Percentiles rank a stretch among this genome's conserved stretches.
Evolutionary conservation across 768 basidiomycete species (phyloP).

Genomic region (Crepidotus variabilis): DNA sequence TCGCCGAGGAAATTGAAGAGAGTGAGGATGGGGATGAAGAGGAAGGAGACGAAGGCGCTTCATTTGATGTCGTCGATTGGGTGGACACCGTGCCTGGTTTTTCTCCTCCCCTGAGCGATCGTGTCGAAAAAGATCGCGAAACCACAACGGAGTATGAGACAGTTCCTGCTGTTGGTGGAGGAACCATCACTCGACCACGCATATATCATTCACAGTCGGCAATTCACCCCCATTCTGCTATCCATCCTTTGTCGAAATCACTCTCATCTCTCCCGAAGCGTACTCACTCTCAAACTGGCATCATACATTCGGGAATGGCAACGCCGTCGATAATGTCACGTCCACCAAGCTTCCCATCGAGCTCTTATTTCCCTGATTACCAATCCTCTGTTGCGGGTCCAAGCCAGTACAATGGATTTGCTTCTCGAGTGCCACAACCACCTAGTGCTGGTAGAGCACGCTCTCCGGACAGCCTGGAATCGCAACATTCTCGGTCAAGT

Average conservation of each 20-base stretch:
- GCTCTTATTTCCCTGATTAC: slow-evolving; percentile 23
- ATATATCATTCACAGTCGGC: slow-evolving; percentile 83
- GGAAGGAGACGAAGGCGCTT: slow-evolving; percentile 35
- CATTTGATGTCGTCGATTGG: slow-evolving; percentile 72
- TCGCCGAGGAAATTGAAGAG: slow-evolving; percentile 61
- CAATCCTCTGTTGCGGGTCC: background rate
- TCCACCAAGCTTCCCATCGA: slow-evolving; percentile 17
- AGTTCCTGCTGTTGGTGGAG: slow-evolving; percentile 90
- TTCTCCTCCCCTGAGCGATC: slow-evolving; percentile 39
- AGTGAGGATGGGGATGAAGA: slow-evolving; percentile 39
- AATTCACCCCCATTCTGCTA: slow-evolving; percentile 43
- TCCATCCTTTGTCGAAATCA: slow-evolving; percentile 13
- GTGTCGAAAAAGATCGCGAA: slow-evolving; percentile 38
- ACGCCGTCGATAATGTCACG: slow-evolving; percentile 24
- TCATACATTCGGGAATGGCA: slow-evolving; percentile 21
- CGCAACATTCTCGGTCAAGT: slow-evolving; percentile 46
- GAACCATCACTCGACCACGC: slow-evolving; percentile 79
- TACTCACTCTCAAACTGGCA: slow-evolving; percentile 10
- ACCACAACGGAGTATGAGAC: slow-evolving; percentile 72
- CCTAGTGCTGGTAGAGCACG: slow-evolving; percentile 26
- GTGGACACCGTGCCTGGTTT: slow-evolving; percentile 50
- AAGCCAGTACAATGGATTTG: background rate
- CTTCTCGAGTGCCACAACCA: slow-evolving; percentile 5
- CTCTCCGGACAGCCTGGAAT: slow-evolving; percentile 50
- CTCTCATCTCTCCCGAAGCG: slow-evolving; percentile 14